Conservation (phyloP, 192 early-diverging fungal species). For the Coemansia sp. region DNA sequence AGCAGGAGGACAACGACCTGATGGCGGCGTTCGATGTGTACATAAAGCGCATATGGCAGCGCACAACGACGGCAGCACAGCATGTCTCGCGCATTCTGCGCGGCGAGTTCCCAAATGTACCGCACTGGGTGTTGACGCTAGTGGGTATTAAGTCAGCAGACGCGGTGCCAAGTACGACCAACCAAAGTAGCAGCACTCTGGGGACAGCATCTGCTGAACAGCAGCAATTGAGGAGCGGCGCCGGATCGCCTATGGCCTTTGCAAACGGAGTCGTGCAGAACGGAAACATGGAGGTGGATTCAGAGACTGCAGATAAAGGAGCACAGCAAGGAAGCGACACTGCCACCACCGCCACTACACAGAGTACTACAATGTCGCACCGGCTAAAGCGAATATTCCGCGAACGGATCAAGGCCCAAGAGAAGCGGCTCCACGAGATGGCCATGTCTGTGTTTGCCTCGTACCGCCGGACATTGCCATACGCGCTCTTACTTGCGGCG, state of each 20-base stretch:
- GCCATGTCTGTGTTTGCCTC: slow-evolving; percentile 44
- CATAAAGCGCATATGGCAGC: slow-evolving; percentile 43
- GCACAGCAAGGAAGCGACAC: background rate
- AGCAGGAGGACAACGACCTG: slow-evolving; percentile 35
- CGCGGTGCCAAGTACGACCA: background rate
- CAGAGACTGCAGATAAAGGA: background rate
- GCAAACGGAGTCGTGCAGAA: background rate
- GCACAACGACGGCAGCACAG: slow-evolving; percentile 39
- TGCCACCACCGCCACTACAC: background rate
- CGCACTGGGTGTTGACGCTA: slow-evolving; percentile 40
- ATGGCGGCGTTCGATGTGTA: slow-evolving; percentile 42
- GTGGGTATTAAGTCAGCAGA: slow-evolving; percentile 19
- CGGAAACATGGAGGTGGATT: slow-evolving; percentile 20
- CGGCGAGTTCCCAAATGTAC: slow-evolving; percentile 44
- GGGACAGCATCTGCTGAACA: background rate
- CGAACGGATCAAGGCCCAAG: slow-evolving; percentile 38
- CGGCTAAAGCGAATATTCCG: slow-evolving; percentile 40
- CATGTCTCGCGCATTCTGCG: slow-evolving; percentile 51
- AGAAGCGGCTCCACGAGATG: slow-evolving; percentile 38
- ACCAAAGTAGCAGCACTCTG: background rate
- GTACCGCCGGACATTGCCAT: slow-evolving; percentile 50
- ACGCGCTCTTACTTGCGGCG: slow-evolving; percentile 42
- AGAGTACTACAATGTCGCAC: slow-evolving; percentile 1
- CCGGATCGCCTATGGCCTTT: background rate
- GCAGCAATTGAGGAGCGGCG: background rate